phyloP scores from a whole-genome alignment of 768 basidiomycete species.

The Hebeloma cylindrosporum region DNA sequence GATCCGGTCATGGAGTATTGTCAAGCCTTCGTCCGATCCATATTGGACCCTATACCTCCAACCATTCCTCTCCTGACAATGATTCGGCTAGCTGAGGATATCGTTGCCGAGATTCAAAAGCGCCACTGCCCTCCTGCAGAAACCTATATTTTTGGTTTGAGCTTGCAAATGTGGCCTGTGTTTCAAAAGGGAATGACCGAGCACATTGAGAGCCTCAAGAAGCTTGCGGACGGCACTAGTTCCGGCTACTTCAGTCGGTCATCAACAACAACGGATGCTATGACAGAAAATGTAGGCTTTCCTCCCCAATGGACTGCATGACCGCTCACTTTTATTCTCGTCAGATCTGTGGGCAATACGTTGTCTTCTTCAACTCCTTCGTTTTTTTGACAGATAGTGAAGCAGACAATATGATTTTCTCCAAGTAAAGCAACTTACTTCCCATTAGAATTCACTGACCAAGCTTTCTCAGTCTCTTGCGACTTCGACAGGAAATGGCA shows the following conservation, averaged over 20 bases:
- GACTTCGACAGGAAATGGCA: conserved; percentile 81
- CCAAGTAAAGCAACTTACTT: conserved; percentile 60
- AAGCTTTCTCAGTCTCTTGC: conserved; percentile 57
- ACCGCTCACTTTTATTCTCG: conserved; percentile 8
- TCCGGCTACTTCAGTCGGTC: conserved; percentile 64
- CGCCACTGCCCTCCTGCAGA: conserved; percentile 81
- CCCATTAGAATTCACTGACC: conserved; percentile 2
- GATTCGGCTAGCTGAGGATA: conserved; percentile 86
- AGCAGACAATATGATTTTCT: conserved; percentile 96
- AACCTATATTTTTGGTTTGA: conserved; percentile 74
- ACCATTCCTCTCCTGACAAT: conserved; percentile 81
- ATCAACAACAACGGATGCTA: conserved; percentile 62
- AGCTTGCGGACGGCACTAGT: conserved; percentile 71
- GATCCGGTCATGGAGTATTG: conserved; percentile 89
- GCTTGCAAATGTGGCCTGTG: conserved; percentile 89
- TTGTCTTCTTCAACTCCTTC: conserved; percentile 78
- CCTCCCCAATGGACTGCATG: neutral
- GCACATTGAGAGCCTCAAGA: conserved; percentile 80
- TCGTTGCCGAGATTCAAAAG: conserved; percentile 71
- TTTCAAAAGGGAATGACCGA: conserved; percentile 89
- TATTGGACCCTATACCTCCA: conserved; percentile 74
- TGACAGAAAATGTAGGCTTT: conserved; percentile 56
- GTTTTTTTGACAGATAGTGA: conserved; percentile 78
- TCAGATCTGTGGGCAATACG: conserved; percentile 76
- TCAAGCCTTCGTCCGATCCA: conserved; percentile 69